Percentiles rank a stretch among this genome's conserved stretches.
Conservation (phyloP, 2,329 filamentous ascomycete genomes). For the Microdochium trichocladiopsis region DNA sequence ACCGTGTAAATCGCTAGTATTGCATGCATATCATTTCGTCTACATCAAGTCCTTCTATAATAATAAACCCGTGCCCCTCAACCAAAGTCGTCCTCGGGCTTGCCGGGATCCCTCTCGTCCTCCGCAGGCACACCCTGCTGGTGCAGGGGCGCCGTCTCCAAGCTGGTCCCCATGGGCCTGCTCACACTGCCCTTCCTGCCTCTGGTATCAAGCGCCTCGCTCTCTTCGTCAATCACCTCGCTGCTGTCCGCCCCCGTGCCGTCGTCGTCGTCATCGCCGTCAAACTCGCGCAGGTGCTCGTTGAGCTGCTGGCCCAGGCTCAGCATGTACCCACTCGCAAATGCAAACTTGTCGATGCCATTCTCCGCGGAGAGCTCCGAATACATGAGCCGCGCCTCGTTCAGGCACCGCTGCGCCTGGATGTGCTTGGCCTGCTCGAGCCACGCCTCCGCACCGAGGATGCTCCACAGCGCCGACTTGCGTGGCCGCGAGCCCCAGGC, state of each 20-base stretch:
- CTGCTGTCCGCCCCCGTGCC: constrained; percentile 6
- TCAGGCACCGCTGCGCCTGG: constrained; percentile 71
- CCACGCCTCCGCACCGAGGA: constrained; percentile 81
- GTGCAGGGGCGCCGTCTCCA: constrained; percentile 44
- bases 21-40: not conserved
- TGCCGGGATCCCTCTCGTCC: constrained; percentile 12
- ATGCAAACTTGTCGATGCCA: constrained; percentile 42
- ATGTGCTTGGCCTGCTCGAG: constrained; percentile 67
- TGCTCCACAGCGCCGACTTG: constrained; percentile 86
- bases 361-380: constrained; percentile 38
- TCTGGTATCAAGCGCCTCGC: constrained; percentile 47
- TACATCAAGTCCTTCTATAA: not conserved
- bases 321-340: constrained; percentile 44
- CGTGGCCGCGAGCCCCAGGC: constrained; percentile 65
- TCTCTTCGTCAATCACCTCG: constrained; percentile 20
- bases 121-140: constrained; percentile 10
- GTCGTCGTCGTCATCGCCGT: constrained; percentile 10
- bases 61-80: constrained; percentile 2
- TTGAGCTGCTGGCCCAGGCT: constrained; percentile 42
- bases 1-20: no score
- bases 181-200: constrained; percentile 47
- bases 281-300: constrained; percentile 32
- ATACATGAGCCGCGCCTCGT: constrained; percentile 56
- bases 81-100: constrained; percentile 16
- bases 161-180: constrained; percentile 24